phyloP scores from a whole-genome alignment of 495 filamentous ascomycete species.

The Lasiosphaeris hirsuta region DNA sequence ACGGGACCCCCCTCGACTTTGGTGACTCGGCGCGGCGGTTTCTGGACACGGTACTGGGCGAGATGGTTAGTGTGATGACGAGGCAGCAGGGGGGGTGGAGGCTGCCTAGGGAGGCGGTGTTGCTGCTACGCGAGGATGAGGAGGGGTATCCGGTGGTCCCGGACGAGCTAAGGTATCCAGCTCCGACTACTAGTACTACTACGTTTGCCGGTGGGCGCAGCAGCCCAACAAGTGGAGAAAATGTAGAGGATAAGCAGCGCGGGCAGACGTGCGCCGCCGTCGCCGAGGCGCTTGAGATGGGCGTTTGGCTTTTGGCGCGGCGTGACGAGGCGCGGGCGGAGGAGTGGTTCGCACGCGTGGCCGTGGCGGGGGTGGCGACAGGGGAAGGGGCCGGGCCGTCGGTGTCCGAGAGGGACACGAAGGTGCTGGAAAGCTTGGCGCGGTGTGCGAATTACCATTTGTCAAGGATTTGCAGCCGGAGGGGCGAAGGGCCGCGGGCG shows the following conservation, averaged over 20 bases:
- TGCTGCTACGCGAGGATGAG: slow-evolving; percentile 5
- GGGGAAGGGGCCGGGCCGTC: not conserved
- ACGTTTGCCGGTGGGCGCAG: not conserved
- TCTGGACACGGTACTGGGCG: slow-evolving; percentile 10
- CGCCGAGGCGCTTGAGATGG: slow-evolving; percentile 3
- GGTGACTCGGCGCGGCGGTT: slow-evolving; percentile 13
- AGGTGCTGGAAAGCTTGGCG: not conserved
- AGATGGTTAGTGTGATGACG: slow-evolving; percentile 7
- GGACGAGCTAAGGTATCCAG: too few relatives aligned
- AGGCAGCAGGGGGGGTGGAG: not conserved
- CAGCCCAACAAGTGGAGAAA: not conserved
- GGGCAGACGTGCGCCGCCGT: not conserved
- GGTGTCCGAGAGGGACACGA: slow-evolving; percentile 1
- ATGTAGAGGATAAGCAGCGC: not conserved
- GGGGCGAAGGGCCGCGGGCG: slow-evolving; percentile 3
- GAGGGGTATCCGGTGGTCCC: slow-evolving; percentile 11
- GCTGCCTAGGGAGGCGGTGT: not conserved
- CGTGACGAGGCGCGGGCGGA: slow-evolving; percentile 1
- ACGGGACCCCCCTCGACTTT: slow-evolving; percentile 5
- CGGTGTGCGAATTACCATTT: slow-evolving; percentile 20
- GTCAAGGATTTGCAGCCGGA: slow-evolving; percentile 7
- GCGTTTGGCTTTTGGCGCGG: slow-evolving; percentile 3
- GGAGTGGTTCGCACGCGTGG: not conserved
- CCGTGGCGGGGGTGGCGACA: not conserved
- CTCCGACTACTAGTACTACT: too few relatives aligned